Percentiles rank a stretch among this genome's conserved stretches.
phyloP scores from a whole-genome alignment of 108 stramenopile species.

The Cafeteria roenbergensis region DNA sequence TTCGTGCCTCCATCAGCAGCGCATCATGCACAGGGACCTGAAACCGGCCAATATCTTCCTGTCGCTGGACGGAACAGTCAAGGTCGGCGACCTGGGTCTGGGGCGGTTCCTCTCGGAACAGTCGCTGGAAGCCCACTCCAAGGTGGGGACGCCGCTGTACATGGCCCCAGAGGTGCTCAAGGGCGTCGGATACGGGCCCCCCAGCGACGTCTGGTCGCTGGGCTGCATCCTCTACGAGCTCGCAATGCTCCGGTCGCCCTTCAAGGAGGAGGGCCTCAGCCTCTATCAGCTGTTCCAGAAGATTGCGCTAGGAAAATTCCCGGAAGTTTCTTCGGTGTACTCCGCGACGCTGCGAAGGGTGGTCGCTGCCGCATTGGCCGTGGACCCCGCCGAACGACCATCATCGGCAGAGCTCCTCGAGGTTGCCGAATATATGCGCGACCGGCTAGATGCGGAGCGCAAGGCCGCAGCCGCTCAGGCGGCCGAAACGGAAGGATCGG shows the following conservation, averaged over 20 bases:
- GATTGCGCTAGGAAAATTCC: conserved; percentile 37
- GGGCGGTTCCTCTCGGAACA: conserved; percentile 19
- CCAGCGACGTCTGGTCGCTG: conserved; percentile 46
- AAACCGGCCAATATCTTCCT: conserved; percentile 45
- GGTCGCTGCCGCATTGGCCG: neutral
- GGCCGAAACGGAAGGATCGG: too few species aligned
- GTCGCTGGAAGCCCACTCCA: conserved; percentile 20
- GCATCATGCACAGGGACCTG: conserved; percentile 40
- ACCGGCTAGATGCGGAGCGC: too few species aligned
- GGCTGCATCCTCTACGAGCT: conserved; percentile 55
- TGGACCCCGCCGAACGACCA: conserved; percentile 11
- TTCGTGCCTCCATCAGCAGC: conserved; percentile 31
- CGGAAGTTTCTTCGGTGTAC: conserved; percentile 27
- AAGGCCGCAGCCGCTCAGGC: too few species aligned
- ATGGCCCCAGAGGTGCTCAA: conserved; percentile 43
- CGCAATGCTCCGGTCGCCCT: conserved; percentile 47
- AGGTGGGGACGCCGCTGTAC: conserved; percentile 39
- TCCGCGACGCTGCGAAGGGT: conserved; percentile 24
- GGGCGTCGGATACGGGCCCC: conserved; percentile 48
- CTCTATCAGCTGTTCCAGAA: conserved; percentile 39
- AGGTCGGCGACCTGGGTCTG: conserved; percentile 42
- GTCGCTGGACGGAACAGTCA: conserved; percentile 33
- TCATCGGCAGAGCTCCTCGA: neutral
- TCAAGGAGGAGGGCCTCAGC: conserved; percentile 34
- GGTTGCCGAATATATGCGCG: neutral